Evolutionary conservation across 768 basidiomycete species (phyloP).

Genomic region (Russula brevipes): DNA sequence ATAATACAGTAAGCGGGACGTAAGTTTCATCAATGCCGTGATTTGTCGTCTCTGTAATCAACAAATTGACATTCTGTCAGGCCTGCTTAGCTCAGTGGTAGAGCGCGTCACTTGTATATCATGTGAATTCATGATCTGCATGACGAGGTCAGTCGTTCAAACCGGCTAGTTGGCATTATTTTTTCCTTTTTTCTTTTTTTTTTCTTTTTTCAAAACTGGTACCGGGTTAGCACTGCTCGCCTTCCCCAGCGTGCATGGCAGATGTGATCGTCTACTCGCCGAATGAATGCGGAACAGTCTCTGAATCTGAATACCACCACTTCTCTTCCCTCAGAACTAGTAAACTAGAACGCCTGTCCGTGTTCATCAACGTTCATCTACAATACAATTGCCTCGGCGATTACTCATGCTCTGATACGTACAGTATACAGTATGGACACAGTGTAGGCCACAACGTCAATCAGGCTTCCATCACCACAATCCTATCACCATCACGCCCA

Average conservation of each 20-base stretch:
- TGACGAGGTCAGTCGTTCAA: conserved; percentile 26
- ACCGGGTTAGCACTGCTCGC: no score
- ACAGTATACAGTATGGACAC: background rate
- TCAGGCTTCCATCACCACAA: background rate
- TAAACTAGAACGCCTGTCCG: no score
- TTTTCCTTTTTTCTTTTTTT: background rate
- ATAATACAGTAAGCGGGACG: no score
- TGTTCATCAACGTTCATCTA: background rate
- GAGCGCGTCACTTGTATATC: conserved; percentile 30
- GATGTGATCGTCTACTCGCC: no score
- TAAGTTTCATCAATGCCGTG: no score
- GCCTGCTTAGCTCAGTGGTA: conserved; percentile 33
- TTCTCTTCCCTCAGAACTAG: no score
- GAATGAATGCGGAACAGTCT: no score
- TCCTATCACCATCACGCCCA: background rate
- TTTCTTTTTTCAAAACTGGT: no score
- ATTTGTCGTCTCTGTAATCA: background rate
- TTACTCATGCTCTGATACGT: background rate
- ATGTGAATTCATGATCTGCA: background rate
- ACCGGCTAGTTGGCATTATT: conserved; percentile 24
- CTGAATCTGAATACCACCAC: no score
- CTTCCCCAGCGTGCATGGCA: no score
- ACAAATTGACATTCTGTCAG: no score
- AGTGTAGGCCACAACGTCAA: background rate
- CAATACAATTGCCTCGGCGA: background rate